These are phyloP conservation scores for Mercurialis annua DNA, from an alignment of 345 rosid genomes.

Conservation along the genomic window DNA sequence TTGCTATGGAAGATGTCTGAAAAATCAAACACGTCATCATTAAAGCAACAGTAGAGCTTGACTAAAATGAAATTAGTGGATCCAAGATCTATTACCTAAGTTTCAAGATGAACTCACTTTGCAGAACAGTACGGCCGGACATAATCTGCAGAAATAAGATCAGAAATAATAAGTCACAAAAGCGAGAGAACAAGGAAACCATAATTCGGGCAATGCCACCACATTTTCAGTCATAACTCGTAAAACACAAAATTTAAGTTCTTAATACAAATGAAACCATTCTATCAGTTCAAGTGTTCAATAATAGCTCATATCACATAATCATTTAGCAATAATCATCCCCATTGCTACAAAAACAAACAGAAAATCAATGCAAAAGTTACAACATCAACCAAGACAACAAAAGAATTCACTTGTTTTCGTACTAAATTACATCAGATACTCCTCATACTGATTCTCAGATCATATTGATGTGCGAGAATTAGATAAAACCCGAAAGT, in stretches of 20 bases:
- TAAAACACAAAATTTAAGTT: background rate
- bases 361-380: background rate
- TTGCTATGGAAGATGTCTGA: slow-evolving; percentile 10
- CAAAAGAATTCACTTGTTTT: background rate
- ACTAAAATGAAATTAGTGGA: slow-evolving; percentile 9
- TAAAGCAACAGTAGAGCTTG: background rate
- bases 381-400: background rate
- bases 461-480: no score
- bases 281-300: background rate
- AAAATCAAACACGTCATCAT: background rate
- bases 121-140: background rate
- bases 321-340: background rate
- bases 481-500: background rate
- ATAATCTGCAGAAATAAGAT: slow-evolving; percentile 22
- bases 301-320: background rate
- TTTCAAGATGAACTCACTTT: background rate
- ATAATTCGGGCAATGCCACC: background rate
- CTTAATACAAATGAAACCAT: background rate
- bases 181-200: background rate
- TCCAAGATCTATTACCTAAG: background rate
- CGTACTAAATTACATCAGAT: no score
- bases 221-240: background rate
- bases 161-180: slow-evolving; percentile 1
- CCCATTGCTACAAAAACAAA: background rate
- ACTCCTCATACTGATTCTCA: no score